Evolutionary conservation across 495 filamentous ascomycete genomes (phyloP).

Genomic region (Terfezia claveryi): DNA sequence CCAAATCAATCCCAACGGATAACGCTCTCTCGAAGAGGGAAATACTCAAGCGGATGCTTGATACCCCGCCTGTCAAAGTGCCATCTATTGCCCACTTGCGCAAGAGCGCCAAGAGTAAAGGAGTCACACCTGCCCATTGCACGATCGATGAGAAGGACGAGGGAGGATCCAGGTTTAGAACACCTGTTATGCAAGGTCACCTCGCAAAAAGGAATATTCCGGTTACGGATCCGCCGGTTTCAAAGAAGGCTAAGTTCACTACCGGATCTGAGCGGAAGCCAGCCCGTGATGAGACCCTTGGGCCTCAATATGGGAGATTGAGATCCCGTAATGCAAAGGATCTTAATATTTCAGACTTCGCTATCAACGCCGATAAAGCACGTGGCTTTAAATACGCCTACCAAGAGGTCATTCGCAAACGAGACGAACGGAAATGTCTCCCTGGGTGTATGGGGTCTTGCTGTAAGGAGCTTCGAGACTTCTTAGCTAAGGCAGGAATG

Average conservation of each 20-base stretch:
- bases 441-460: constrained; percentile 49
- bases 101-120: not conserved
- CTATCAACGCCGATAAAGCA: constrained; percentile 54
- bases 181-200: not conserved
- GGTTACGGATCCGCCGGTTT: not conserved
- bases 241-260: not conserved
- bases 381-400: constrained; percentile 55
- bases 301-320: not conserved
- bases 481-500: constrained; percentile 13
- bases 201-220: not conserved
- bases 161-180: not conserved
- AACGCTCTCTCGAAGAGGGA: not conserved
- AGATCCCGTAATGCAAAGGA: not conserved
- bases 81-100: not conserved
- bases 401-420: constrained; percentile 49
- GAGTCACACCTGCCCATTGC: not conserved
- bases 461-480: constrained; percentile 10
- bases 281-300: not conserved
- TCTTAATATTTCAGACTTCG: constrained; percentile 41
- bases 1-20: not conserved
- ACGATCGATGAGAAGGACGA: not conserved
- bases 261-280: not conserved
- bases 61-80: not conserved
- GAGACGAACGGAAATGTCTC: constrained; percentile 49
- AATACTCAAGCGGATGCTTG: not conserved